A percentile compares a stretch with the other conserved stretches of the same genome.
Conservation (phyloP, 176 grass and related monocot genomes). For the Musa itinerans region DNA sequence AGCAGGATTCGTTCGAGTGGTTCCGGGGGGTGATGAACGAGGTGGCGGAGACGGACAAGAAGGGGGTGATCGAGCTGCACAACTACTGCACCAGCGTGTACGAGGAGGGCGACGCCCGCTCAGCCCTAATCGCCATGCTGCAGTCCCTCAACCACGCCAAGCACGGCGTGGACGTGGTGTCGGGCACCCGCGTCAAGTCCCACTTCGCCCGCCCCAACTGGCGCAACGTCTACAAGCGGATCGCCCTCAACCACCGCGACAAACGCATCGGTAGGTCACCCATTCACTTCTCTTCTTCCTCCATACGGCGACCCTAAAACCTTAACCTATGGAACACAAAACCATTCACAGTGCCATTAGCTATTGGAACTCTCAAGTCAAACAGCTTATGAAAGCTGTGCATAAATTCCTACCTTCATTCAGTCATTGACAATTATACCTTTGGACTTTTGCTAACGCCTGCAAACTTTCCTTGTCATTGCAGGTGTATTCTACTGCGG, state of each 20-base stretch:
- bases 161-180: constrained; percentile 78
- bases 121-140: constrained; percentile 90
- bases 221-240: constrained; percentile 80
- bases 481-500: constrained; percentile 99
- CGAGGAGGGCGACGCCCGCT: constrained; percentile 81
- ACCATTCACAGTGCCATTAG: too few relatives aligned
- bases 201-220: constrained; percentile 91
- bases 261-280: constrained; percentile 45
- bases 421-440: neutral
- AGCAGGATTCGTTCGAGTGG: constrained; percentile 94
- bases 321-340: too few relatives aligned
- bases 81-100: constrained; percentile 91
- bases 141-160: constrained; percentile 91
- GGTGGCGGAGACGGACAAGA: constrained; percentile 76
- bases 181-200: constrained; percentile 75
- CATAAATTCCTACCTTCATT: neutral
- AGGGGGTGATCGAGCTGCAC: constrained; percentile 84
- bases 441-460: neutral
- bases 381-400: too few relatives aligned
- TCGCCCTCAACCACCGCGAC: constrained; percentile 60
- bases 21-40: constrained; percentile 96
- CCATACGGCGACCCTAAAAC: too few relatives aligned
- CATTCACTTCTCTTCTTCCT: neutral
- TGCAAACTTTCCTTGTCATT: constrained; percentile 12
- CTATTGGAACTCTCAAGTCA: too few relatives aligned